Base-by-base conservation (phyloP, 257 asterid species). In the Salvia rosmarinus region DNA sequence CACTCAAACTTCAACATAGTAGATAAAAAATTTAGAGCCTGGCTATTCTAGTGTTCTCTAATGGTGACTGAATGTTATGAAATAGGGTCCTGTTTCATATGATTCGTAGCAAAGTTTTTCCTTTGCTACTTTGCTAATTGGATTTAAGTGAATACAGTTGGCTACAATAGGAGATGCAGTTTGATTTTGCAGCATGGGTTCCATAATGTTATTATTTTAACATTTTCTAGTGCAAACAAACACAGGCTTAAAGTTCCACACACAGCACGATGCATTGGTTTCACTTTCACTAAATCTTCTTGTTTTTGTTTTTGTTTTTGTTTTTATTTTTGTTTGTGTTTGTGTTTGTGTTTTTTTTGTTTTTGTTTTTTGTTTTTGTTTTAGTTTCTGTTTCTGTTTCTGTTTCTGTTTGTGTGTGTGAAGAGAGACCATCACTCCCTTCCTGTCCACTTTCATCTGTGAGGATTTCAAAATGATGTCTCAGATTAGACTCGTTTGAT, bases 401-500 rank as follows among this genome's bases (percentile, higher is more conserved):
- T n/a, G n/a, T n/a, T n/a, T n/a, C n/a, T 63, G 32, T 20, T 19
- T 62, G 42, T 25, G 42, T 17, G 5, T 17, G 28, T 0, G 51
- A 11, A 35, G 60, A 54, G 34, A 54, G 60, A 57, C 17, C 55
- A 9, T 3, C 19, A 12, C 19, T 6, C 39, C 35, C 34, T 43
- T 44, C 3, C 69, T 5, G 5, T 8, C 43, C 13, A 23, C 54
- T 42, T 5, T 16, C 59, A 46, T n/a, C 72, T n/a, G 20, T 23
- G 10, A 52, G 40, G 64, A 17, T 19, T 52, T 34, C 14, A 4
- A 4, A 3, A 8, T 19, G 32, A 35, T 34, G 25, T 20, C 17
- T 23, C 47, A 13, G 9, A 73, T 58, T 51, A 47, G 55, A 47
- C 74, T 40, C 16, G 28, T 58, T 23, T 25, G 6, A 49, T 68